phyloP scores from a whole-genome alignment of 2,329 filamentous ascomycete species.

The Neofusicoccum laricinum region DNA sequence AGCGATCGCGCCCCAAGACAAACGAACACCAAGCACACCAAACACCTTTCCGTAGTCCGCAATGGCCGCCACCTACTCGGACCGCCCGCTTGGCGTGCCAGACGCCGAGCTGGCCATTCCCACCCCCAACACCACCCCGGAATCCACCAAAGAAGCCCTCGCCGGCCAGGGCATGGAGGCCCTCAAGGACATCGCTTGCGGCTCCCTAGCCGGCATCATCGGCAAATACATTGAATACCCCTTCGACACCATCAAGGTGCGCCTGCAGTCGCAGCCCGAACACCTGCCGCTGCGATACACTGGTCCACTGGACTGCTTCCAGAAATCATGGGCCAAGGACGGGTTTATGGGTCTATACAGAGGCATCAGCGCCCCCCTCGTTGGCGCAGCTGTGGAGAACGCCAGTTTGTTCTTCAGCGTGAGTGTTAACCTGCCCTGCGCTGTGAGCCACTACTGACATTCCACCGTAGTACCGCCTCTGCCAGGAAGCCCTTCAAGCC shows the following conservation, averaged over 20 bases:
- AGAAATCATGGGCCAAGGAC: conserved; percentile 75
- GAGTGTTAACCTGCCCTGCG: conserved; percentile 19
- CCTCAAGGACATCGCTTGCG: conserved; percentile 82
- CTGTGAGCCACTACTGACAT: conserved; percentile 22
- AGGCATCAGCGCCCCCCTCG: conserved; percentile 85
- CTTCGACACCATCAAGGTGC: conserved; percentile 97
- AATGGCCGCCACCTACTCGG: conserved; percentile 16
- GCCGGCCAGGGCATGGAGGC: conserved; percentile 60
- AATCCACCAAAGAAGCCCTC: conserved; percentile 18
- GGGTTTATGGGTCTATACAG: conserved; percentile 83
- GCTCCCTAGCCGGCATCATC: conserved; percentile 84
- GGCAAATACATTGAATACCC: conserved; percentile 98
- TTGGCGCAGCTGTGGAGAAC: conserved; percentile 88
- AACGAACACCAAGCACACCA: neutral
- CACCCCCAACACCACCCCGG: conserved; percentile 1
- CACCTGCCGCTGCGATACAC: conserved; percentile 76
- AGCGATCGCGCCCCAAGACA: conserved; percentile 18
- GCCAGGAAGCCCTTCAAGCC: conserved; percentile 61
- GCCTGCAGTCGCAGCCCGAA: conserved; percentile 92
- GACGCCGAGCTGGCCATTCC: conserved; percentile 9
- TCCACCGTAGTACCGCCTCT: conserved; percentile 42
- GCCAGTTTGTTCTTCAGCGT: conserved; percentile 88
- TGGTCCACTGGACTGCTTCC: conserved; percentile 90
- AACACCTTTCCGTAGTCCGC: neutral
- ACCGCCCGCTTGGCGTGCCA: conserved; percentile 4